Evolutionary conservation across 73 alveolate genomes (phyloP), one percentile per base, ranked within the genome.

Genomic region (Symbiodinium pilosum): DNA sequence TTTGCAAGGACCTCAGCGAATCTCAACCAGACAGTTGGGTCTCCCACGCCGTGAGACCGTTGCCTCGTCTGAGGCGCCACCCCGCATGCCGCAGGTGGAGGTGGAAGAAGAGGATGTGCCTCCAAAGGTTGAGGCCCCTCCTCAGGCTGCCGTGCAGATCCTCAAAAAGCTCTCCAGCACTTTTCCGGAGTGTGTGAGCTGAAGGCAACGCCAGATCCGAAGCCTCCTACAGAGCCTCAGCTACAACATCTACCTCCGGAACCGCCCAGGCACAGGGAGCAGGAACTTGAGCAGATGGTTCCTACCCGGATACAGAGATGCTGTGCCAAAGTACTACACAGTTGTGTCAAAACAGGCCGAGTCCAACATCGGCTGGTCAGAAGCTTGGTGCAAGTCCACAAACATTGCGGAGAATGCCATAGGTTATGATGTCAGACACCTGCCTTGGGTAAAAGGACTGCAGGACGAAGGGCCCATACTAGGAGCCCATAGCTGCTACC

Each of bases 61-160:
- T 6, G 6, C 21, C 59, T 47, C 59, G 59, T n/a, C n/a, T 21
- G 85, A n/a, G 85, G 32, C 85, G 26, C 85, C 85, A 73, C 43
- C 85, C 43, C 85, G 85, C 77, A 7, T 64, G 77, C 77, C 77
- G 21, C 36, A 36, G 38, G 77, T 64, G 30, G 85, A 34, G 21
- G 85, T 32, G 43, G 85, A 73, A 1, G 85, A 73, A 32, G 83
- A 21, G 38, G 83, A 24, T 12, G 85, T 9, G 21, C 85, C 85
- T 73, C 85, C 85, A 73, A 73, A 73, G 85, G 85, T 36, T 11
- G 85, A 73, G 85, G 85, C 85, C 8, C 38, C 77, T 14, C 77
- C 77, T 34, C 30, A 59, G 77, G 38, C 77, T 34, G 34, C 9
- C 28, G 69, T 20, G 69, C 69, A 20, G 28, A 52, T n/a, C n/a